A percentile compares a stretch with the other conserved stretches of the same genome.
These are phyloP conservation scores for Pestalotiopsis sp. DNA, from an alignment of 2,329 filamentous ascomycete genomes.

Conservation along the genomic window DNA sequence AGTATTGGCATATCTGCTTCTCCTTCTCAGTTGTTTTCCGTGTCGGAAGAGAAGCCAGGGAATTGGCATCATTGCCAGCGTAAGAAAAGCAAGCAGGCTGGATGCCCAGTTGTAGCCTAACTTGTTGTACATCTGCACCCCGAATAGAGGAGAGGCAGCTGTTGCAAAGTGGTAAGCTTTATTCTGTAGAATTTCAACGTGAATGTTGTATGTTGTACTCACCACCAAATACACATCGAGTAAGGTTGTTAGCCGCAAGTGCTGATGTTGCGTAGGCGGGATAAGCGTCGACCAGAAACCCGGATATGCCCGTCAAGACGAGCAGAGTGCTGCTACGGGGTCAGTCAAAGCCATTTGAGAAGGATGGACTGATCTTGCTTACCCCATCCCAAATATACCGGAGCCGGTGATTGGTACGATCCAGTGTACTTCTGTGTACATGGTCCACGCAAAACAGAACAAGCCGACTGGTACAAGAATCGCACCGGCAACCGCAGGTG, in stretches of 20 bases:
- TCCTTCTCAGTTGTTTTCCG: background rate
- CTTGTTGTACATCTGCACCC: background rate
- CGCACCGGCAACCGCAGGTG: constrained; percentile 61
- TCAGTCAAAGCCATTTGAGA: background rate
- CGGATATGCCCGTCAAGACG: constrained; percentile 54
- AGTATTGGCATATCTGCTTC: background rate
- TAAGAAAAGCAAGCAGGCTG: background rate
- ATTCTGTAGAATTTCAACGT: background rate
- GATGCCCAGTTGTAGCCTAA: background rate
- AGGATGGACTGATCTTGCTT: constrained; percentile 32
- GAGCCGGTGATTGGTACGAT: constrained; percentile 39
- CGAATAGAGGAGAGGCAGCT: background rate
- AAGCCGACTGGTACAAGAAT: constrained; percentile 62
- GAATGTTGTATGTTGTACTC: background rate
- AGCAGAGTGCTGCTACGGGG: constrained; percentile 37
- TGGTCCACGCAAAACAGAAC: constrained; percentile 71
- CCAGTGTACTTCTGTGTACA: constrained; percentile 51
- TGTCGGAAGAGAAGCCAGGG: background rate
- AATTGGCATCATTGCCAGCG: background rate
- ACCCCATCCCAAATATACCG: constrained; percentile 35
- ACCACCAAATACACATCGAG: constrained; percentile 38
- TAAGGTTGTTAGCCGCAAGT: constrained; percentile 67
- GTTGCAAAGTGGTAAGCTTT: background rate
- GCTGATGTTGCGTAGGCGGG: constrained; percentile 68
- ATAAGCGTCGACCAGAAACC: constrained; percentile 57